Conservation (phyloP, 2,329 filamentous ascomycete genomes). For the Rutstroemia sp. region DNA sequence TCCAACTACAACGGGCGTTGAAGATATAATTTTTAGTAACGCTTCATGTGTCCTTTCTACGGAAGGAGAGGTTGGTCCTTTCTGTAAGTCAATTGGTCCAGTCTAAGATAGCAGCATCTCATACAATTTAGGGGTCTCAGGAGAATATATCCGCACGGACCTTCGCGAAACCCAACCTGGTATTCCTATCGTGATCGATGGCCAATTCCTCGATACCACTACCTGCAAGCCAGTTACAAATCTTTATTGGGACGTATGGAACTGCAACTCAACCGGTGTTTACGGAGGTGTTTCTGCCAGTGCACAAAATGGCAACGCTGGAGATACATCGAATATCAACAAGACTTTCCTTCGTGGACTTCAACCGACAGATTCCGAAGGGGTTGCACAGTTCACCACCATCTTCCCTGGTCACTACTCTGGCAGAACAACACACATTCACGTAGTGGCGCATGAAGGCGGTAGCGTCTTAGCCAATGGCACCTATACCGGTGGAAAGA, state of each 20-base stretch:
- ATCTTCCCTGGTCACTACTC: slow-evolving; percentile 40
- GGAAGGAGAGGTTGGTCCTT: background rate
- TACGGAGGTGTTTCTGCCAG: slow-evolving; percentile 39
- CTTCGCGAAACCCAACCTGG: slow-evolving; percentile 41
- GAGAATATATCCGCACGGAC: slow-evolving; percentile 37
- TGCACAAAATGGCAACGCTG: slow-evolving; percentile 26
- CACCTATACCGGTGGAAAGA: slow-evolving; percentile 42
- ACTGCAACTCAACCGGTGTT: slow-evolving; percentile 32
- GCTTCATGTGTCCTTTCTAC: background rate
- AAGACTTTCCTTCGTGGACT: slow-evolving; percentile 37
- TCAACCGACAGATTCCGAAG: slow-evolving; percentile 35
- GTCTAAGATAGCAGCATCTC: background rate
- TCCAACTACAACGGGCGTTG: background rate
- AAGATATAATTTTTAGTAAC: background rate
- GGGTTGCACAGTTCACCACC: slow-evolving; percentile 36
- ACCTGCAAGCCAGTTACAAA: slow-evolving; percentile 44
- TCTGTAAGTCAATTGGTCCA: background rate
- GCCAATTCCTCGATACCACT: slow-evolving; percentile 43
- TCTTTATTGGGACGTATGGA: slow-evolving; percentile 46
- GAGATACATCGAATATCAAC: slow-evolving; percentile 25
- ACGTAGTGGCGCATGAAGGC: slow-evolving; percentile 23
- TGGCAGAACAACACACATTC: slow-evolving; percentile 40
- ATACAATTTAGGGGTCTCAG: background rate
- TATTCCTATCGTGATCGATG: slow-evolving; percentile 41
- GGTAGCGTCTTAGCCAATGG: slow-evolving; percentile 30